phyloP scores from a whole-genome alignment of 208 protist genomes.

The Zelonia costaricensis region DNA sequence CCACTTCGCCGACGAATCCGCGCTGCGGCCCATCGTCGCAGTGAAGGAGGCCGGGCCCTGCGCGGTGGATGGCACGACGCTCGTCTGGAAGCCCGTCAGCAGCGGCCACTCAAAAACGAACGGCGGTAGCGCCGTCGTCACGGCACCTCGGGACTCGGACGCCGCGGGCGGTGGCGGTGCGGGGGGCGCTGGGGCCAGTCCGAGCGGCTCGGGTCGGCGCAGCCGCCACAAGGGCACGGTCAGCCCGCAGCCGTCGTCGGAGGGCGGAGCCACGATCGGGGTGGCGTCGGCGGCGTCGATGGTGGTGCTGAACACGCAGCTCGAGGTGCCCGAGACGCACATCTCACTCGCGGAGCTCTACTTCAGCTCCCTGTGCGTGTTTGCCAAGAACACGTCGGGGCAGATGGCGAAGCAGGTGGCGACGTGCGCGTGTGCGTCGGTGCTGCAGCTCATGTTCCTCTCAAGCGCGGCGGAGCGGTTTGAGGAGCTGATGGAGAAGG shows the following conservation, averaged over 20 bases:
- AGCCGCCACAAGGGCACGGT: constrained; percentile 1
- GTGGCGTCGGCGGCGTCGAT: not conserved
- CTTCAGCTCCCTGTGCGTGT: constrained; percentile 65
- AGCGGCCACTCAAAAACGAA: too few species aligned
- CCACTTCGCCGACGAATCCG: constrained; percentile 70
- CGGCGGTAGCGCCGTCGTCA: not conserved
- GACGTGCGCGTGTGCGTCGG: constrained; percentile 71
- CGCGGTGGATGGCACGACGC: constrained; percentile 27
- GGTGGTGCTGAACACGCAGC: constrained; percentile 43
- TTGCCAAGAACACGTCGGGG: constrained; percentile 58
- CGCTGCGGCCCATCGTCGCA: constrained; percentile 42
- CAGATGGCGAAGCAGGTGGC: constrained; percentile 85
- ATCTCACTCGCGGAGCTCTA: constrained; percentile 72
- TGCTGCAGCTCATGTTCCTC: constrained; percentile 76
- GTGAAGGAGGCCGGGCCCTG: constrained; percentile 62
- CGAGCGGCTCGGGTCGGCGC: constrained; percentile 1
- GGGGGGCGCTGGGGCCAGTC: too few species aligned
- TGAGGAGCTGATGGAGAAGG: constrained; percentile 40
- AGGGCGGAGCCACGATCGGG: not conserved
- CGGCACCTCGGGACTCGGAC: not conserved
- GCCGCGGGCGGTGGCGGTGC: not conserved
- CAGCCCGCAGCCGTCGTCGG: not conserved
- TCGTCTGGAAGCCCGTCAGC: constrained; percentile 10
- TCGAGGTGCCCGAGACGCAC: constrained; percentile 38
- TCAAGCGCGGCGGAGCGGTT: constrained; percentile 44